Conservation (phyloP, 1,284 basidiomycete genomes). For the Ustilago sp. region DNA sequence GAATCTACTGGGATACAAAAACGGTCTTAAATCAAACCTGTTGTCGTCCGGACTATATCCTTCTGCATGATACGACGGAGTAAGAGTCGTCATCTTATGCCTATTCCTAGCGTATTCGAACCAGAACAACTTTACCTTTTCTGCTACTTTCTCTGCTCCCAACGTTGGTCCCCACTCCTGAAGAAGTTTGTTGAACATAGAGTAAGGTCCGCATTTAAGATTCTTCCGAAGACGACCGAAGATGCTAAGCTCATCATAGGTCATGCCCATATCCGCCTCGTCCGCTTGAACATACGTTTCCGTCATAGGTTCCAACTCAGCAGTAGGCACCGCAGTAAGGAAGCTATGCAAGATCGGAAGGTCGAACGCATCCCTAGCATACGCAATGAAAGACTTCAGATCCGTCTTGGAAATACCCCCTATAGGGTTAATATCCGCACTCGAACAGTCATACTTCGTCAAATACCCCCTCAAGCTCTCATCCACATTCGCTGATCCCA, state of each 20-base stretch:
- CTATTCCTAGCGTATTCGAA: slow-evolving; percentile 96
- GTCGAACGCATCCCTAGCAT: slow-evolving; percentile 81
- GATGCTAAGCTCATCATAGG: slow-evolving; percentile 94
- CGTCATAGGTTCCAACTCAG: slow-evolving; percentile 95
- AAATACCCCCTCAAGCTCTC: slow-evolving; percentile 97
- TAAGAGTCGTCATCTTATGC: slow-evolving; percentile 99
- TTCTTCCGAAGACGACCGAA: slow-evolving; percentile 94
- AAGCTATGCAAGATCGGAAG: slow-evolving; percentile 86
- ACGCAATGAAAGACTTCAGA: slow-evolving; percentile 93
- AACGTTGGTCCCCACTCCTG: slow-evolving; percentile 82
- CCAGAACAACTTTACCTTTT: slow-evolving; percentile 97
- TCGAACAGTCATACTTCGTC: slow-evolving; percentile 90
- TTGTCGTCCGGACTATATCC: slow-evolving; percentile 94
- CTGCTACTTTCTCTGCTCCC: slow-evolving; percentile 79
- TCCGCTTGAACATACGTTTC: slow-evolving; percentile 94
- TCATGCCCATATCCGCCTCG: slow-evolving; percentile 95
- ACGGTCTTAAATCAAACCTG: slow-evolving; percentile 93
- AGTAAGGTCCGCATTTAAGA: slow-evolving; percentile 96
- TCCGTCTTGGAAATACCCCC: slow-evolving; percentile 98
- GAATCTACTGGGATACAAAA: slow-evolving; percentile 93
- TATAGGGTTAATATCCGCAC: slow-evolving; percentile 95
- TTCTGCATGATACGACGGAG: slow-evolving; percentile 93
- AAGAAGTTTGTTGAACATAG: slow-evolving; percentile 92
- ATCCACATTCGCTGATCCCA: slow-evolving; percentile 97
- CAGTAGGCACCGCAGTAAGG: slow-evolving; percentile 89